Base-by-base conservation (phyloP, 176 grass and related monocot species). In the Raddia distichophylla region DNA sequence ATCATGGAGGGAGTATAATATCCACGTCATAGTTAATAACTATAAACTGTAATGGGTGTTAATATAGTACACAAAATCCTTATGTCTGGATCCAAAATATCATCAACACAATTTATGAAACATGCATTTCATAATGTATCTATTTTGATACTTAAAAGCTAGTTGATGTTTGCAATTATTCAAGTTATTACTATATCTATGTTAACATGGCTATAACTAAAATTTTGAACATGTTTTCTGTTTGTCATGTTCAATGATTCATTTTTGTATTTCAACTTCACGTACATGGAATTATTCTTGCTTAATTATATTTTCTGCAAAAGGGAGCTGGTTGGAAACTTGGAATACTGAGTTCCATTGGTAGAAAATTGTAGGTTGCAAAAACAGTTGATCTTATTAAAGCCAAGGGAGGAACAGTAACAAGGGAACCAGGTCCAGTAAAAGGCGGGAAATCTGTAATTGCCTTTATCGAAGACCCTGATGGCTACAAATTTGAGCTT, bases 401-500 rank as follows among this genome's bases (percentile, higher is more conserved):
- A 85, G 92, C 92, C 53, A 98, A 98, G 82, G 92, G 90, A 79
- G 95, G 95, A 83, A 95, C 76, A 52, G 88, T 98, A 60, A 98
- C 88, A 35, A 90, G 92, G 79, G 95, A 98, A 87, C 95, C 95
- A 52, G 92, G 90, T 56, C 86, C 90, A 46, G 90, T 98, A 54
- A 94, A 98, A 78, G 92, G 92, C 58, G 90, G 90, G 33, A 87
- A 94, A 68, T 91, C 86, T 72, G 84, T 93, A 57, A 94, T 94
- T 73, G 95, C 95, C 61, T 98, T 98, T 77, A 76, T 98, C 64
- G 90, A 94, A 90, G 95, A 98, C 86, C 95, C 92, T 48, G 90
- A 94, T 90, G 92, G 95, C 76, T 98, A 98, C 69, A 98, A 91
- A 78, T 98, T 98, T 77, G 88, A 98, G 66, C 92, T 98, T 87